Conservation (phyloP, 805 yeast species). For the Naumovozyma dairenensis region DNA sequence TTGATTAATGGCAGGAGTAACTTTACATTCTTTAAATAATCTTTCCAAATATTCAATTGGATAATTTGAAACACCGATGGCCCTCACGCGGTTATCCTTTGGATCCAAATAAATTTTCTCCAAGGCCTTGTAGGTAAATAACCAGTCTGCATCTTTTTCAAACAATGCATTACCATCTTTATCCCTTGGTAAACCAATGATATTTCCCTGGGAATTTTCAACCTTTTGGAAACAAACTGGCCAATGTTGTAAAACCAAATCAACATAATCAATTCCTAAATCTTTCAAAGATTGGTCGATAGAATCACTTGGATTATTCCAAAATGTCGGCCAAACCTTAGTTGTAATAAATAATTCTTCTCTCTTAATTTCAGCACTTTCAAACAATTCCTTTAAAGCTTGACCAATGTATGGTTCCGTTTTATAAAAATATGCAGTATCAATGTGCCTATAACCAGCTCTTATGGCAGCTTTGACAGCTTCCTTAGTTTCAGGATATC, state of each 20-base stretch:
- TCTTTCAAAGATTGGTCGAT: slow-evolving; percentile 48
- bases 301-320: slow-evolving; percentile 41
- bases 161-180: slow-evolving; percentile 29
- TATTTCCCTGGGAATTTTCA: slow-evolving; percentile 16
- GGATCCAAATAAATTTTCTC: slow-evolving; percentile 23
- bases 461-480: slow-evolving; percentile 54
- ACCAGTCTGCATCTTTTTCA: slow-evolving; percentile 33
- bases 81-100: slow-evolving; percentile 37
- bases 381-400: slow-evolving; percentile 42
- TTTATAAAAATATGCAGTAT: slow-evolving; percentile 61
- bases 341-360: slow-evolving; percentile 63
- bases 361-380: slow-evolving; percentile 37
- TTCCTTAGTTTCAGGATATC: slow-evolving; percentile 35
- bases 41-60: slow-evolving; percentile 32
- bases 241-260: slow-evolving; percentile 72
- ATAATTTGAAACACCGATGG: slow-evolving; percentile 53
- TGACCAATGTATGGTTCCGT: slow-evolving; percentile 62
- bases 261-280: slow-evolving; percentile 65
- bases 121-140: slow-evolving; percentile 47
- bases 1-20: slow-evolving; percentile 47
- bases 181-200: slow-evolving; percentile 23
- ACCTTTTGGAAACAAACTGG: slow-evolving; percentile 40
- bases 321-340: slow-evolving; percentile 55
- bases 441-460: slow-evolving; percentile 63
- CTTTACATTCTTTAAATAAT: slow-evolving; percentile 34